Evolutionary conservation across 1,284 basidiomycete species (phyloP), one percentile per base, ranked within the genome.

Genomic region (Mycena sp.): DNA sequence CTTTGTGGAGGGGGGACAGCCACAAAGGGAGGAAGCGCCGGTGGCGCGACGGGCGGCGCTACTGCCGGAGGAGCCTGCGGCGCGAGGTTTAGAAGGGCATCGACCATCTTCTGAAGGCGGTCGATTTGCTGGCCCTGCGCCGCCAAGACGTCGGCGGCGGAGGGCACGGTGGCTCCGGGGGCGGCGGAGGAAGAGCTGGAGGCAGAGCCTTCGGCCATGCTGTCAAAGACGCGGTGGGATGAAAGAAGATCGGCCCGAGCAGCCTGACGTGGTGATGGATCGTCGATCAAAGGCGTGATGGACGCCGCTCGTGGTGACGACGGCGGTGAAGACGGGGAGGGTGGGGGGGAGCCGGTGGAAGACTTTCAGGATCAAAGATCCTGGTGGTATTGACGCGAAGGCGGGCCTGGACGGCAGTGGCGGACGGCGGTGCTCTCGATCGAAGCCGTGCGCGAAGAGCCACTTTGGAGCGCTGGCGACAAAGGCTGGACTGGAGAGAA

Each of bases 1-100:
- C 61, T 56, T 45, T 37, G 55, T 29, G 58, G 58, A 21, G 58
- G 41, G 35, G 55, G 19, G 5, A 56, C 41, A n/a, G 55, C 61
- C 1, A 50, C 50, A 21, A 50, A 46, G 35, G 49, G 50, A 19
- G 56, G 58, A 51, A 53, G 54, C 2, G 48, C 30, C 26, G 55
- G 56, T 43, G 61, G 61, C 14, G 58, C 45, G 21, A 58, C 44
- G 26, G 55, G 61, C 37, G 41, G 48, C 21, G 54, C 46, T 37
- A 55, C 46, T 35, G 49, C 49, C 23, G 40, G 59, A 25, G 40
- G 32, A 9, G 32, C 16, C 32, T 37, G 10, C 32, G 32, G 32
- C 32, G 32, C 16, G 32, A 37, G 32, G 32, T 9, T 16, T 16
- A 16, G 10, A 37, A 37, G 32, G 32, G 32, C 32, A 17, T 50